These are phyloP conservation scores for Panicum virgatum DNA, from an alignment of 202 grass and related monocot species.

Conservation along the genomic window DNA sequence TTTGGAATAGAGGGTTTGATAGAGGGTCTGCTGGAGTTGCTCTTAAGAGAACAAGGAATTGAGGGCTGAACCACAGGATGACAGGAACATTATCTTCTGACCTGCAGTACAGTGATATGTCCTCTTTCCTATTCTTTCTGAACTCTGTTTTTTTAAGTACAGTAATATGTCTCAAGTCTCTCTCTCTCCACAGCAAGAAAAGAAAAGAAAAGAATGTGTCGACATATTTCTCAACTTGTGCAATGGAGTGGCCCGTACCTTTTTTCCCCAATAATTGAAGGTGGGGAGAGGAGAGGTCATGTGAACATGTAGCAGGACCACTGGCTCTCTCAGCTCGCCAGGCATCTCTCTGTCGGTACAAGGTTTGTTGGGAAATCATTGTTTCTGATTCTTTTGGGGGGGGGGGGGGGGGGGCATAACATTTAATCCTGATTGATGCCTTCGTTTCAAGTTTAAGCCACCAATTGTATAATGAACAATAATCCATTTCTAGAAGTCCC, in stretches of 20 bases:
- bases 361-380: conserved; percentile 35
- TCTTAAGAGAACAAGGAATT: no score
- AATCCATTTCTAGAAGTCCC: no score
- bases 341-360: conserved; percentile 26
- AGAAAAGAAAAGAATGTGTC: not conserved
- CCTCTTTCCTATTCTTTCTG: not conserved
- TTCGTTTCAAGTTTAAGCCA: not conserved
- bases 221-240: not conserved
- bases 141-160: no score
- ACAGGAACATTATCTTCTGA: not conserved
- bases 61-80: not conserved
- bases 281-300: not conserved
- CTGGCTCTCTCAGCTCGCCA: not conserved
- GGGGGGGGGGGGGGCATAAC: no score
- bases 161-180: no score
- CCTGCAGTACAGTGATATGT: not conserved
- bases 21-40: no score
- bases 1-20: no score
- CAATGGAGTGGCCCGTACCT: not conserved
- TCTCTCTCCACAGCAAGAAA: not conserved
- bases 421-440: not conserved
- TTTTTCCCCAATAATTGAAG: conserved; percentile 22
- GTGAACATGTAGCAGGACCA: conserved; percentile 28
- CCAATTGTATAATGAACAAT: not conserved
- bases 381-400: not conserved